These are phyloP conservation scores for Hyaloscypha bicolor DNA, from an alignment of 495 filamentous ascomycete genomes.

Conservation along the genomic window DNA sequence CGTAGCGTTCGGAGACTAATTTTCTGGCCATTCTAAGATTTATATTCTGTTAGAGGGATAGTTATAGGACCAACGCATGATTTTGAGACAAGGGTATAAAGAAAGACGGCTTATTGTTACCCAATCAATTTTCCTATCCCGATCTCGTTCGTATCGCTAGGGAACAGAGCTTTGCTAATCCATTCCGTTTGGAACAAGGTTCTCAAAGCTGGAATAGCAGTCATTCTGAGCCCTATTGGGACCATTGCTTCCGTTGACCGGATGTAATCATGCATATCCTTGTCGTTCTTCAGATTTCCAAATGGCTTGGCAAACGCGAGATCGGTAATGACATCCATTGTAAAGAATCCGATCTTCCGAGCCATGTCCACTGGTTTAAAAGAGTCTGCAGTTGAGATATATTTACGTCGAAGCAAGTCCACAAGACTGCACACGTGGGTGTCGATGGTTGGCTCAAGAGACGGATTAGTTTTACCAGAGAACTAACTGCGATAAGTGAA, in stretches of 20 bases:
- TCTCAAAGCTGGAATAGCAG: constrained; percentile 2
- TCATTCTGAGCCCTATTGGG: constrained; percentile 12
- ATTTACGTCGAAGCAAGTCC: constrained; percentile 37
- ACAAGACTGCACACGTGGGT: constrained; percentile 36
- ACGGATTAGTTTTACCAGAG: constrained; percentile 35
- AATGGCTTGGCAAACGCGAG: constrained; percentile 46
- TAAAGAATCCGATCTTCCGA: constrained; percentile 43
- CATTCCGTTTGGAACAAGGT: not conserved
- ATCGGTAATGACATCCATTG: constrained; percentile 49
- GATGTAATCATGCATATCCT: constrained; percentile 42
- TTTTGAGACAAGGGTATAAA: not conserved
- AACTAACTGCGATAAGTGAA: constrained; percentile 36
- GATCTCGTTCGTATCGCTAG: constrained; percentile 4
- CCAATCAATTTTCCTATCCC: constrained; percentile 19
- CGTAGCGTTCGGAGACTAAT: constrained; percentile 36
- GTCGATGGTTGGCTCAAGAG: constrained; percentile 40
- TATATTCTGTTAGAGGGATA: not conserved
- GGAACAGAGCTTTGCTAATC: not conserved
- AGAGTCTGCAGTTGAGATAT: constrained; percentile 27
- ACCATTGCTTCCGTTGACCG: constrained; percentile 3
- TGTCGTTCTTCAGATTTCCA: constrained; percentile 43
- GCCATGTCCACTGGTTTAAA: constrained; percentile 45
- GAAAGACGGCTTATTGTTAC: not conserved
- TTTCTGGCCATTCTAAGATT: constrained; percentile 18
- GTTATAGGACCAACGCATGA: not conserved